A percentile compares a stretch with the other conserved stretches of the same genome.
These are phyloP conservation scores for Syzygium malaccense DNA, from an alignment of 441 rosid species.

Conservation along the genomic window DNA sequence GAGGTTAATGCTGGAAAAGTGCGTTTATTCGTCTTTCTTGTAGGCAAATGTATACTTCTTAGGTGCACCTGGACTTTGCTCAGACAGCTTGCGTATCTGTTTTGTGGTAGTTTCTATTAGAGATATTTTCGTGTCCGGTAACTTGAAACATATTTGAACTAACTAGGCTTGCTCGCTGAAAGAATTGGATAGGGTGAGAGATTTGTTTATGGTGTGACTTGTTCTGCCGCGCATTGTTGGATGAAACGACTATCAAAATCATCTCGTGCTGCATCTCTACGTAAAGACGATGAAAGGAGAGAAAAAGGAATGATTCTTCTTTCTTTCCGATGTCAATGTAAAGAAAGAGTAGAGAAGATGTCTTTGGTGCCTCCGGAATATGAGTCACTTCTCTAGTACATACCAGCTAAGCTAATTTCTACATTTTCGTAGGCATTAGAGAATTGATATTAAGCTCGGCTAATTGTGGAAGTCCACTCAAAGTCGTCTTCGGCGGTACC, in stretches of 20 bases:
- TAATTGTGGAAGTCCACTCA: conserved; percentile 9
- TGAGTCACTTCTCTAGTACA: not conserved
- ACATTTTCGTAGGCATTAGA: not conserved
- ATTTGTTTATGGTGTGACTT: not conserved
- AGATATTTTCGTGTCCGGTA: not conserved
- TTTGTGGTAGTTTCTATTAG: not conserved
- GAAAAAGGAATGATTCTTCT: not conserved
- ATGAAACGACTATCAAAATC: not conserved
- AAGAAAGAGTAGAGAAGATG: not conserved
- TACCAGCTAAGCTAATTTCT: not conserved
- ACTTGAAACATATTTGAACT: not conserved
- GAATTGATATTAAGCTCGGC: not conserved
- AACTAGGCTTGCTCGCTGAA: not conserved
- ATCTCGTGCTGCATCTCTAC: not conserved
- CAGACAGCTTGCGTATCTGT: not conserved
- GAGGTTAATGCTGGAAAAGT: not conserved
- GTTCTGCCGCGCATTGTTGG: not conserved
- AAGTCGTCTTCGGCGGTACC: not conserved
- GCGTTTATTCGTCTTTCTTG: not conserved
- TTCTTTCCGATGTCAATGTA: not conserved
- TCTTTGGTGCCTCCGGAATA: not conserved
- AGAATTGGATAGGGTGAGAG: not conserved
- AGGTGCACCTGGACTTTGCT: not conserved
- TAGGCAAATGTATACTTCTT: not conserved
- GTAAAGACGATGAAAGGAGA: not conserved